Evolutionary conservation across 2,329 filamentous ascomycete species (phyloP).

Genomic region (Reticulascus tulasneorum): DNA sequence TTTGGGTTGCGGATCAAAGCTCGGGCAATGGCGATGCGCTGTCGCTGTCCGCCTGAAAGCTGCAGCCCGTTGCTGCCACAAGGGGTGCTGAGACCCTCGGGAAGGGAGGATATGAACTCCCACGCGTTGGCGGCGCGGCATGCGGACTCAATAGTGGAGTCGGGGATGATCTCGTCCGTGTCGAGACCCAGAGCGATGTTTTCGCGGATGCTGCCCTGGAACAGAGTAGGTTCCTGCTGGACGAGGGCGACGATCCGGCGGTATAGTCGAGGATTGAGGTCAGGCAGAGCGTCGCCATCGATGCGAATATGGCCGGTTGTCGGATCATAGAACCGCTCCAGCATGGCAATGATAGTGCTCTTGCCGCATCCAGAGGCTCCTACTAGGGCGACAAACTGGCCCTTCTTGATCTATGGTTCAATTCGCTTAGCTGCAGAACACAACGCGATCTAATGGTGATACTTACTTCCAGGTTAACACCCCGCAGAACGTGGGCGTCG

Average conservation of each 20-base stretch:
- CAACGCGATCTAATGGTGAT: neutral
- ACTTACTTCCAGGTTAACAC: constrained; percentile 34
- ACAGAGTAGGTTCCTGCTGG: constrained; percentile 53
- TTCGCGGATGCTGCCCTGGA: constrained; percentile 41
- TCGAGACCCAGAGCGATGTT: constrained; percentile 39
- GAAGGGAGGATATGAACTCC: constrained; percentile 36
- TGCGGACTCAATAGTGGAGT: constrained; percentile 35
- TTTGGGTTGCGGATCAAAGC: constrained; percentile 63
- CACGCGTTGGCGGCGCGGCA: constrained; percentile 44
- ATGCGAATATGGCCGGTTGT: constrained; percentile 42
- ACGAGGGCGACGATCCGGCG: constrained; percentile 51
- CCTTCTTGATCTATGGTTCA: constrained; percentile 31
- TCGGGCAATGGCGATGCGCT: constrained; percentile 69
- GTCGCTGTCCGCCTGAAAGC: constrained; percentile 68
- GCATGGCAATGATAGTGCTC: constrained; percentile 53
- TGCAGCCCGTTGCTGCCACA: constrained; percentile 66
- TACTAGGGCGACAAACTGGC: constrained; percentile 51
- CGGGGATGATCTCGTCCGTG: constrained; percentile 19
- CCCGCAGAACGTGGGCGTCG: constrained; percentile 34
- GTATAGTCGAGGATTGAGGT: constrained; percentile 45
- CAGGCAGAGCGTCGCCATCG: constrained; percentile 35
- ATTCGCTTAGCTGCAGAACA: constrained; percentile 2
- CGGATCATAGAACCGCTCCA: constrained; percentile 42
- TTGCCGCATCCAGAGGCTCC: constrained; percentile 57
- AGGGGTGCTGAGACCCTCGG: constrained; percentile 52